Evolutionary conservation across 352 stramenopile species (phyloP).

Genomic region (Phytopythium litorale): DNA sequence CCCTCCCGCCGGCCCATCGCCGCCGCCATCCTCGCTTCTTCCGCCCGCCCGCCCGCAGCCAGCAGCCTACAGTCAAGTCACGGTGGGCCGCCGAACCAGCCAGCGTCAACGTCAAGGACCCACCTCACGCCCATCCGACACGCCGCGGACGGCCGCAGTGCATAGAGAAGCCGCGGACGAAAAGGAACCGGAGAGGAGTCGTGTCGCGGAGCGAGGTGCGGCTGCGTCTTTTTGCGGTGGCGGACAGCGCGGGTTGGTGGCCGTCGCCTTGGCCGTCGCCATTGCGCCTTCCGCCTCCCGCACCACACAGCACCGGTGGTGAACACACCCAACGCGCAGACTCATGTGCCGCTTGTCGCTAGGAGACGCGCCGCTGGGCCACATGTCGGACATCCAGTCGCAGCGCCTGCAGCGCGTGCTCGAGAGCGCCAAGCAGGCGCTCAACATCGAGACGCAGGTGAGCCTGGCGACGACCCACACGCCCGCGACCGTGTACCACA

Average conservation of each 20-base stretch:
- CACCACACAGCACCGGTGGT: neutral
- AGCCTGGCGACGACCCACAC: constrained; percentile 30
- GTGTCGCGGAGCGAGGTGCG: constrained; percentile 1
- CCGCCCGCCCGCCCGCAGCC: neutral
- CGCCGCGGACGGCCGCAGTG: neutral
- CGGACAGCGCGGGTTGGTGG: neutral
- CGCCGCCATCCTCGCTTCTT: neutral
- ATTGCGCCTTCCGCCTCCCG: neutral
- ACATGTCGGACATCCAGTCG: constrained; percentile 58
- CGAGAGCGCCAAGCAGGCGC: constrained; percentile 73
- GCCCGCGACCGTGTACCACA: constrained; percentile 82
- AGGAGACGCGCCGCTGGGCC: constrained; percentile 5
- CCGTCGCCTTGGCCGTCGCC: neutral
- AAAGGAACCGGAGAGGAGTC: neutral
- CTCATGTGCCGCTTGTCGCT: constrained; percentile 5
- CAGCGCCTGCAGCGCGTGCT: constrained; percentile 67
- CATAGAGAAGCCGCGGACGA: constrained; percentile 5
- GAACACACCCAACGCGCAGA: no score
- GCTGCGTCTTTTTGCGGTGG: neutral
- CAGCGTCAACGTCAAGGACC: neutral
- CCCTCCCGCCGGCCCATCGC: neutral
- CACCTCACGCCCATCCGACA: neutral
- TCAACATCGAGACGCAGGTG: constrained; percentile 82
- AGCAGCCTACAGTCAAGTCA: neutral
- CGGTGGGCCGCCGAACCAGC: neutral